Evolutionary conservation across 2,329 filamentous ascomycete species (phyloP), one percentile per base, ranked within the genome.

Genomic region (Cladorrhinum sp.): DNA sequence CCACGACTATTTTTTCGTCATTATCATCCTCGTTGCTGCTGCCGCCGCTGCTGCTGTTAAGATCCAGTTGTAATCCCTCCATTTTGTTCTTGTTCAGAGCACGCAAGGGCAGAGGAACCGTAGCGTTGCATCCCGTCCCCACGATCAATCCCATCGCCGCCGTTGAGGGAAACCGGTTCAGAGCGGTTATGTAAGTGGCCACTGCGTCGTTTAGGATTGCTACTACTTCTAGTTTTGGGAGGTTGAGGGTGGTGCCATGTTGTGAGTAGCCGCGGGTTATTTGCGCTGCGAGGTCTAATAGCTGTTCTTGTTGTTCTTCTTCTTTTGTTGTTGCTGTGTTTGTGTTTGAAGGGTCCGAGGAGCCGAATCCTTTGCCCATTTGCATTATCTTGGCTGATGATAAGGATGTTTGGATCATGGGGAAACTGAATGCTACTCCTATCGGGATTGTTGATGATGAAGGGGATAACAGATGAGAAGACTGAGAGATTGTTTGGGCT

Each of bases 161-260:
- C 63, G 87, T 85, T 36, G 2, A 2, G 12, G 4, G 4, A 36
- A 12, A 36, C 12, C 3, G 4, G 12, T 16, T 36, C 4, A 10
- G 4, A 5, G 33, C 33, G 3, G 33, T 36, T 36, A 91, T 85
- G 23, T 94, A 80, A 0, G 90, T 94, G 5, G 91, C 88, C 39
- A 94, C 90, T 0, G 91, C 85, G 69, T 95, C 91, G 69, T 94
- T 95, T 39, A 90, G 86, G 64, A 95, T 93, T 55, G 90, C 91
- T 8, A 85, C 82, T 56, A 94, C 87, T 62, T 82, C 82, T 64
- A 95, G 82, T 12, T 79, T 81, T 1, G 90, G 91, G 21, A 92
- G 75, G 12, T 2, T 74, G 26, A 9, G 4, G 26, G 26, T 28
- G 26, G 26, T 28, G 9, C 26, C 4, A 28, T 28, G 26, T 28